Percentiles rank a stretch among this genome's conserved stretches.
phyloP scores from a whole-genome alignment of 116 monocot genomes.

The Cymodocea nodosa region DNA sequence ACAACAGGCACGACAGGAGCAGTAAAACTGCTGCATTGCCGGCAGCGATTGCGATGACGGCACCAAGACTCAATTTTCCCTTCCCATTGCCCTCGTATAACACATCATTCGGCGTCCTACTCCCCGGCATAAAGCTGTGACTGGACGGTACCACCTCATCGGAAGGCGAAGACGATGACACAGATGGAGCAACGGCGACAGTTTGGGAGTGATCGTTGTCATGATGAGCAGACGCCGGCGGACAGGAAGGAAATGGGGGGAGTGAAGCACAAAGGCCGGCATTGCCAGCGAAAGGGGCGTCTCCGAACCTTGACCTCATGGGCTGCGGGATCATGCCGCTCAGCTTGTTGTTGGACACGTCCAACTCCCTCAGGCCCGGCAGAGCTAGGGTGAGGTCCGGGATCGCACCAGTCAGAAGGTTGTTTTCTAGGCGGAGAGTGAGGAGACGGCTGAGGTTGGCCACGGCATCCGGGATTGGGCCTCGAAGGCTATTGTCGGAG shows the following conservation, averaged over 20 bases:
- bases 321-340: conserved; percentile 32
- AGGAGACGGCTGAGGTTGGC: conserved; percentile 34
- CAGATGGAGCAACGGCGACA: conserved; percentile 11
- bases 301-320: conserved; percentile 34
- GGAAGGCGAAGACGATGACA: neutral
- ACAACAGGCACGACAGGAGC: conserved; percentile 9
- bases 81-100: neutral
- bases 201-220: no score
- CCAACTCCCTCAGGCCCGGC: conserved; percentile 30
- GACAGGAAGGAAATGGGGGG: conserved; percentile 16
- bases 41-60: conserved; percentile 28
- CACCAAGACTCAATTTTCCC: conserved; percentile 20
- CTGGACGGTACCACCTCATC: conserved; percentile 31
- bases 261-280: conserved; percentile 33
- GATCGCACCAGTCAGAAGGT: conserved; percentile 38
- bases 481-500: conserved; percentile 39
- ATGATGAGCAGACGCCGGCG: no score
- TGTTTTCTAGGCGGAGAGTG: conserved; percentile 48
- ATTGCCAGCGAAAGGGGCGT: conserved; percentile 24
- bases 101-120: neutral
- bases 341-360: conserved; percentile 56
- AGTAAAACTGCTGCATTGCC: conserved; percentile 27
- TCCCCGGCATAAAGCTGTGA: conserved; percentile 21
- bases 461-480: conserved; percentile 30
- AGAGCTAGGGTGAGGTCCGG: conserved; percentile 28